These are phyloP conservation scores for Epichloe amarillans DNA, from an alignment of 2,329 filamentous ascomycete genomes.

Conservation along the genomic window DNA sequence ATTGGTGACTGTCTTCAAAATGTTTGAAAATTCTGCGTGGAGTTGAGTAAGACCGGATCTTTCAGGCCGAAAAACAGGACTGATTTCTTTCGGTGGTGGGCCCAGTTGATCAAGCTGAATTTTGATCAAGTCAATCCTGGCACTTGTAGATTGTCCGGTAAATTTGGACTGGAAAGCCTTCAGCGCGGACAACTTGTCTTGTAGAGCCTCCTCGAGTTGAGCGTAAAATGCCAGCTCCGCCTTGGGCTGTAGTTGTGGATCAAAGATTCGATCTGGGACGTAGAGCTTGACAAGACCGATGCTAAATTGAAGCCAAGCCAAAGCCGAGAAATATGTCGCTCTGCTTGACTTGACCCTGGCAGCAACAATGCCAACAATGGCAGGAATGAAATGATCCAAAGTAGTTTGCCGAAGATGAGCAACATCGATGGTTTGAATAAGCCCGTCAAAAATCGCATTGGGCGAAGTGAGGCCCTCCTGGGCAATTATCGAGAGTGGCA, in stretches of 20 bases:
- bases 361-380: constrained; percentile 29
- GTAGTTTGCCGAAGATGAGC: constrained; percentile 26
- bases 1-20: constrained; percentile 51
- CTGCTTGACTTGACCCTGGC: constrained; percentile 9
- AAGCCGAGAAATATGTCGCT: constrained; percentile 22
- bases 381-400: constrained; percentile 30
- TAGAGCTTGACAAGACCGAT: constrained; percentile 65
- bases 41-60: constrained; percentile 55
- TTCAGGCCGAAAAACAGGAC: constrained; percentile 57
- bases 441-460: constrained; percentile 9
- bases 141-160: constrained; percentile 53
- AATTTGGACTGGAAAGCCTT: constrained; percentile 51
- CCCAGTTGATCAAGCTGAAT: constrained; percentile 52
- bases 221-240: constrained; percentile 50
- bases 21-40: constrained; percentile 71
- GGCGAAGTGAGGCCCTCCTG: constrained; percentile 1
- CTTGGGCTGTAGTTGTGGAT: constrained; percentile 55
- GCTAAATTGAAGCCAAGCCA: constrained; percentile 66
- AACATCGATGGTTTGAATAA: constrained; percentile 15
- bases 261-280: constrained; percentile 74
- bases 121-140: constrained; percentile 51
- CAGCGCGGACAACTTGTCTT: constrained; percentile 45
- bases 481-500: constrained; percentile 4
- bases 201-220: constrained; percentile 41
- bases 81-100: constrained; percentile 47